Conservation (phyloP, 2,329 filamentous ascomycete genomes). For the Fusarium incarnatum region DNA sequence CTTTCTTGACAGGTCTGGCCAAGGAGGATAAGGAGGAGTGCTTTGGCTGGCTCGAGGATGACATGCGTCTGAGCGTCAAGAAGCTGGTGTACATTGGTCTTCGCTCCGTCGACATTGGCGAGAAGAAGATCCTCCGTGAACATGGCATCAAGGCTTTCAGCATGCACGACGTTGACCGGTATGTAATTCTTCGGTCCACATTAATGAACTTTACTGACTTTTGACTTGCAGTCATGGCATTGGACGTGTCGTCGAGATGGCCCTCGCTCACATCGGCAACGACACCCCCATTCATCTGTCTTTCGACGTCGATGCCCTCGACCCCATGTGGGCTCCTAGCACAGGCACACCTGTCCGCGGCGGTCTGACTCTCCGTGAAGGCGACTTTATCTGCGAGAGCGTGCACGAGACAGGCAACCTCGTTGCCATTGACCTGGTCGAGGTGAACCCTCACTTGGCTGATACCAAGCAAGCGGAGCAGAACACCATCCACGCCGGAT, state of each 20-base stretch:
- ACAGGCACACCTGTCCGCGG: slow-evolving; percentile 96
- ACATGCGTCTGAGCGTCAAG: slow-evolving; percentile 75
- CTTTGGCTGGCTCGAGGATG: slow-evolving; percentile 89
- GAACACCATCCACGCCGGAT: slow-evolving; percentile 91
- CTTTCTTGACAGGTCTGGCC: slow-evolving; percentile 89
- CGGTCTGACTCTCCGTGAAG: slow-evolving; percentile 91
- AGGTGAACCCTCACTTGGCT: slow-evolving; percentile 81
- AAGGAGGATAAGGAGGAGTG: slow-evolving; percentile 79
- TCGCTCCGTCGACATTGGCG: slow-evolving; percentile 89
- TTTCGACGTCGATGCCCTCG: slow-evolving; percentile 96
- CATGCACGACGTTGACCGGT: slow-evolving; percentile 98
- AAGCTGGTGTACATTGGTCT: slow-evolving; percentile 98
- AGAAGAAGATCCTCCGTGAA: slow-evolving; percentile 92
- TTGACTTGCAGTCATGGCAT: slow-evolving; percentile 78
- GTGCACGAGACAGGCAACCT: slow-evolving; percentile 84
- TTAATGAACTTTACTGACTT: slow-evolving; percentile 9
- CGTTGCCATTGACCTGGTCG: slow-evolving; percentile 83
- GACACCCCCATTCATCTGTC: slow-evolving; percentile 98
- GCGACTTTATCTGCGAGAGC: slow-evolving; percentile 94
- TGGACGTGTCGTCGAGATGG: slow-evolving; percentile 96
- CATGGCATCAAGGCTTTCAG: slow-evolving; percentile 94
- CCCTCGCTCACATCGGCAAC: slow-evolving; percentile 91
- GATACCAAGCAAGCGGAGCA: slow-evolving; percentile 73
- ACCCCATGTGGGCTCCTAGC: slow-evolving; percentile 95
- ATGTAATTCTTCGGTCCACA: slow-evolving; percentile 47